Base-by-base conservation (phyloP, 495 filamentous ascomycete species). In the Massariosphaeria phaeospora region DNA sequence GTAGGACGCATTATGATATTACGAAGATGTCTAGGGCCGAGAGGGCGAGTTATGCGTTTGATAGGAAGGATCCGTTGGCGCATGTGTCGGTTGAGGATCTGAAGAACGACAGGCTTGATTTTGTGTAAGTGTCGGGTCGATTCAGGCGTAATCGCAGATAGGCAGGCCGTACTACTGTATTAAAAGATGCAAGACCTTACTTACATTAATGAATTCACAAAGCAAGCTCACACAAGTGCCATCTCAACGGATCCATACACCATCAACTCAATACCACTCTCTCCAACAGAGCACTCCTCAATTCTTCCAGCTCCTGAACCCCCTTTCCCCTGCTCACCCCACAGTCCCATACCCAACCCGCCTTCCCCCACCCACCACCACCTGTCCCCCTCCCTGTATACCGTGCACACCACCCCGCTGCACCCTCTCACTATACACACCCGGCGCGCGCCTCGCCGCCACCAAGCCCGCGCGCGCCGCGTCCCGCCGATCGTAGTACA, bases 381-480 rank as follows among this genome's bases (percentile, higher is more conserved):
- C 7, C 69, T 30, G 8, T n/a, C 3, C 12, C 25, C 24, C 17
- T n/a, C 9, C 20, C 41, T 6, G 41, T 69, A 40, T 67, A 5
- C 21, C 41, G 17, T 45, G 21, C 9, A 6, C 58, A 48, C 88
- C 86, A 20, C 86, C 86, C 0, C 66, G 79, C 65, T 95, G 86
- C 10, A 95, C 78, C 25, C 78, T 77, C n/a, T 88, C 79, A 41
- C 85, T 91, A 66, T 86, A 97, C 5, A 97, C 81, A 13, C 85
- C 84, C 0, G 86, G 82, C 0, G 87, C 88, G 9, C 74, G 72
- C 5, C 64, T 52, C 31, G 67, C 64, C 2, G 69, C 65, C 31
- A 75, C 63, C 2, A 72, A 64, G 10, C 85, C 85, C 2, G 72
- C 59, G 12, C 72, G 66, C 20, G 75, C 73, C 33, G 80, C 75